A percentile compares a stretch with the other conserved stretches of the same genome.
Conservation (phyloP, 176 grass and related monocot genomes). For the Zizania latifolia region DNA sequence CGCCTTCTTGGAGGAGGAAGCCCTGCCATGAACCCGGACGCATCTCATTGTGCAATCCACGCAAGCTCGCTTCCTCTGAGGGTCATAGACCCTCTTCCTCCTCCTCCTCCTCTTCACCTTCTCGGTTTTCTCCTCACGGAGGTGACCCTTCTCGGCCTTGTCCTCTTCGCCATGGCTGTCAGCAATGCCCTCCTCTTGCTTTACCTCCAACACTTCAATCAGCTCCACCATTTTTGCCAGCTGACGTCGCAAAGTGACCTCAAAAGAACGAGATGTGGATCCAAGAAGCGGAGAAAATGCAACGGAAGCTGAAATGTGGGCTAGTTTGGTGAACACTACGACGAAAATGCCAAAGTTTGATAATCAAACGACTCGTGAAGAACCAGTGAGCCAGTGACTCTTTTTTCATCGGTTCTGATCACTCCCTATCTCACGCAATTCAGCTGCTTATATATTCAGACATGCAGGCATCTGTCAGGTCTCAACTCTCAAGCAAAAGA, state of each 20-base stretch:
- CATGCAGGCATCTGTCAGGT: neutral
- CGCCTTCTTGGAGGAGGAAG: neutral
- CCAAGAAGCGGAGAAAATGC: neutral
- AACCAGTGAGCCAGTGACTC: neutral
- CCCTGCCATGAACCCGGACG: slow-evolving; percentile 22
- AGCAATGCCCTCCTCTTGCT: slow-evolving; percentile 6
- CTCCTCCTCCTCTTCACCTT: slow-evolving; percentile 9
- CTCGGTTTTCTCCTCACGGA: neutral
- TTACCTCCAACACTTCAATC: slow-evolving; percentile 8
- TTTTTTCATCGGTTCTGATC: no score
- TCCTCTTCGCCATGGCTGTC: neutral
- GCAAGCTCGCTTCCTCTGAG: slow-evolving; percentile 30
- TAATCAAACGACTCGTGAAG: neutral
- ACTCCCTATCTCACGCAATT: neutral
- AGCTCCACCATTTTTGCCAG: neutral
- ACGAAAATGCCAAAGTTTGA: neutral
- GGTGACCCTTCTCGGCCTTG: neutral
- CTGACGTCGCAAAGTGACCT: neutral
- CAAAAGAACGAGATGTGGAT: neutral
- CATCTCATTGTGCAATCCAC: slow-evolving; percentile 42
- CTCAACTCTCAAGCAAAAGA: neutral
- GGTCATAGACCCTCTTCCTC: slow-evolving; percentile 19
- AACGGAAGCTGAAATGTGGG: neutral
- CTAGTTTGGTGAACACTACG: neutral
- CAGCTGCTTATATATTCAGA: neutral